These are phyloP conservation scores for Nicotiana attenuata DNA, from an alignment of 257 asterid species.

Conservation along the genomic window DNA sequence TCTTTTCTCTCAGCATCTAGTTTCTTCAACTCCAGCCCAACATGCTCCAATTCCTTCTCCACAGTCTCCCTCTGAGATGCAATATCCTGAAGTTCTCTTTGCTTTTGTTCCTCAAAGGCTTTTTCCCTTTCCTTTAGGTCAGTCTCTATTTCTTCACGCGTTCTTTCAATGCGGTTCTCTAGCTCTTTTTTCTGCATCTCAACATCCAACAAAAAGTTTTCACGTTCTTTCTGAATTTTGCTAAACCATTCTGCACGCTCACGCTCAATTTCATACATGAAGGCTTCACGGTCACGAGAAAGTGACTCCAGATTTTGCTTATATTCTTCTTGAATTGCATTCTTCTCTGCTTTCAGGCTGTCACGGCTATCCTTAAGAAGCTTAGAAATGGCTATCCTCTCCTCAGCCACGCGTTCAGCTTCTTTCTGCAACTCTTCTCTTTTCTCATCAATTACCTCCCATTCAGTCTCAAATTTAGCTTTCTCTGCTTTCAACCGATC, in stretches of 20 bases:
- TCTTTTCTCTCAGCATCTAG: conserved; percentile 70
- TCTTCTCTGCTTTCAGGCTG: conserved; percentile 65
- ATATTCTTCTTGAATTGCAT: conserved; percentile 56
- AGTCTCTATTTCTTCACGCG: conserved; percentile 82
- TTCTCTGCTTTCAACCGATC: conserved; percentile 72
- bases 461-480: conserved; percentile 84
- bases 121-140: conserved; percentile 59
- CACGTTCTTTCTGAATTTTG: conserved; percentile 77
- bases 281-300: conserved; percentile 70
- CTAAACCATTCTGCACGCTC: conserved; percentile 73
- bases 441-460: conserved; percentile 90
- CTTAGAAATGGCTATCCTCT: conserved; percentile 58
- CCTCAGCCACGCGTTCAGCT: conserved; percentile 71
- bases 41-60: conserved; percentile 71
- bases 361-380: conserved; percentile 74
- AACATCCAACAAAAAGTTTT: conserved; percentile 61
- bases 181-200: conserved; percentile 74
- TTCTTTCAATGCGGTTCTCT: conserved; percentile 56
- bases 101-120: conserved; percentile 68
- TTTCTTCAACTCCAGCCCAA: conserved; percentile 60
- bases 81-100: conserved; percentile 59
- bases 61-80: conserved; percentile 51
- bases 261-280: conserved; percentile 57
- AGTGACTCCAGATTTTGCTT: conserved; percentile 69
- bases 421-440: conserved; percentile 70